A percentile compares a stretch with the other conserved stretches of the same genome.
Evolutionary conservation across 345 rosid species (phyloP).

Genomic region (Bretschneidera sinensis): DNA sequence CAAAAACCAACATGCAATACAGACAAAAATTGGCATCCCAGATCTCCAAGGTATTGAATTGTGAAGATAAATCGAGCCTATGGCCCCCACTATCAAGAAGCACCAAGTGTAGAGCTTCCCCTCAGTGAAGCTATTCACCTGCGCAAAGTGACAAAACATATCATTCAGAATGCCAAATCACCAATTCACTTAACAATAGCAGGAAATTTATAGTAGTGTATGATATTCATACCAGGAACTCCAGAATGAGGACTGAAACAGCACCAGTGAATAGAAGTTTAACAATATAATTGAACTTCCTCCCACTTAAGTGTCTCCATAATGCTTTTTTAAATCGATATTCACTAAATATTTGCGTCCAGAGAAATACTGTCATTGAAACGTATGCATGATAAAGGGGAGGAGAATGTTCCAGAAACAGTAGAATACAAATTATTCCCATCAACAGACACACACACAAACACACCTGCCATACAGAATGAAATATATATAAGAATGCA

Average conservation of each 20-base stretch:
- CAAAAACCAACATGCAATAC: conserved; percentile 69
- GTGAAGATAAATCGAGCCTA: conserved; percentile 55
- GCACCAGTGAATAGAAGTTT: conserved; percentile 48
- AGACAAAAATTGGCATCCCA: conserved; percentile 69
- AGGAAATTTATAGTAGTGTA: background rate
- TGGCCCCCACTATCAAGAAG: conserved; percentile 56
- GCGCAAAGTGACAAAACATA: conserved; percentile 30
- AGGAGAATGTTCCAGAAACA: conserved; percentile 72
- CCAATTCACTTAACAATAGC: background rate
- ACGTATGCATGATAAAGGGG: conserved; percentile 84
- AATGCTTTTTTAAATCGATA: conserved; percentile 50
- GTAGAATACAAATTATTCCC: conserved; percentile 45
- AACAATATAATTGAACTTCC: conserved; percentile 36
- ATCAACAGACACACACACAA: conserved; percentile 55
- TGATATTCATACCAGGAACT: conserved; percentile 63
- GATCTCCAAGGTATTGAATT: conserved; percentile 70
- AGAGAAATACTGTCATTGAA: conserved; percentile 82
- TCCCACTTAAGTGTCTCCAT: conserved; percentile 54
- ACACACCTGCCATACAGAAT: conserved; percentile 49
- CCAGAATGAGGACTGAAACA: conserved; percentile 59
- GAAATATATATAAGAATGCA: conserved; percentile 19
- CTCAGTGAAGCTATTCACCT: conserved; percentile 95
- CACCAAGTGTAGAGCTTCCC: conserved; percentile 93
- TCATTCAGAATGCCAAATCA: conserved; percentile 14
- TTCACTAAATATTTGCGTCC: conserved; percentile 76